These are phyloP conservation scores for Erythrobasidium yunnanense DNA, from an alignment of 768 basidiomycete species.

Conservation along the genomic window DNA sequence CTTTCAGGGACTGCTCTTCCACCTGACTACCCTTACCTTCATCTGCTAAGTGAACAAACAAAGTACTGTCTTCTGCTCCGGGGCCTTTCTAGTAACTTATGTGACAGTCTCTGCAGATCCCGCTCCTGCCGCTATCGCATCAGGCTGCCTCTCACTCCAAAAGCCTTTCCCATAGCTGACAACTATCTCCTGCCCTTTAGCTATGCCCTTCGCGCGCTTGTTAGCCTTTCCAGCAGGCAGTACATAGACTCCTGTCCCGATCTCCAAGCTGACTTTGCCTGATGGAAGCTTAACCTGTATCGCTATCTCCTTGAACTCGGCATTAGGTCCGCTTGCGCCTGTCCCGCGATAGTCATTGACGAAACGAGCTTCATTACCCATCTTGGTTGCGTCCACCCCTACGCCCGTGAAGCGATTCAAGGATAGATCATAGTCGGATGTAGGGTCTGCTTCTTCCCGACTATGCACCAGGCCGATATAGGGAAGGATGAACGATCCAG, in stretches of 20 bases:
- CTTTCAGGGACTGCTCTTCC: too few species aligned
- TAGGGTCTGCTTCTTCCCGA: not conserved
- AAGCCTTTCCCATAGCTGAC: not conserved
- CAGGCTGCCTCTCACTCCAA: not conserved
- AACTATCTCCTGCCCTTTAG: not conserved
- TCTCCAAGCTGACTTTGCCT: not conserved
- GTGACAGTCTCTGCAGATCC: too few species aligned
- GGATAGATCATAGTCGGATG: not conserved
- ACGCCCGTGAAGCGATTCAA: not conserved
- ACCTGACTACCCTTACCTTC: too few species aligned
- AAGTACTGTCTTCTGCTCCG: not conserved
- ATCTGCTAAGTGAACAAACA: too few species aligned
- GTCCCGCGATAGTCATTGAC: not conserved
- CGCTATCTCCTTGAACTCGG: not conserved
- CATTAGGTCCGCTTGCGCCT: not conserved
- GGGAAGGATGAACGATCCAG: not conserved
- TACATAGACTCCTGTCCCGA: not conserved
- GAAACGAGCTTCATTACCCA: not conserved
- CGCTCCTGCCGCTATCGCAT: too few species aligned
- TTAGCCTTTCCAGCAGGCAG: not conserved
- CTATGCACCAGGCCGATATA: not conserved
- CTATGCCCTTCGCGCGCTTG: not conserved
- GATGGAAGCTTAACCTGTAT: not conserved
- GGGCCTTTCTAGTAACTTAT: too few species aligned
- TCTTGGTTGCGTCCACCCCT: not conserved